Evolutionary conservation across 257 asterid species (phyloP), one percentile per base, ranked within the genome.

Genomic region (Gentiana dahurica): DNA sequence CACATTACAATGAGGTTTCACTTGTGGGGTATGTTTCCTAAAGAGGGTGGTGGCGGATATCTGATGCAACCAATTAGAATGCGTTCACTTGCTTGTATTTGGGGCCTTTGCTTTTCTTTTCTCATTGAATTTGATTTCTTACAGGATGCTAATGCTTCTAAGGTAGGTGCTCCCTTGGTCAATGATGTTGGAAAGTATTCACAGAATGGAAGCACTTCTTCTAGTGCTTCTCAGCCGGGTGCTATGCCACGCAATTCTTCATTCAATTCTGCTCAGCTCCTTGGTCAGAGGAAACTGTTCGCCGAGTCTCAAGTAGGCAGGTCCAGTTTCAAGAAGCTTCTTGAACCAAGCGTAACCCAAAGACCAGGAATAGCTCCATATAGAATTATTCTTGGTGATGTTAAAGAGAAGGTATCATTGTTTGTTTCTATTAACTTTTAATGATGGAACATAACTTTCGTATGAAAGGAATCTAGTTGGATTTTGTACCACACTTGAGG

Each of bases 281-380:
- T 69, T 61, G 77, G 79, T 70, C 98, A 85, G 77, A 85, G 80
- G 84, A 91, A 79, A 73, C 64, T 73, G 12, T 83, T 85, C 74
- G 72, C 91, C 4, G 98, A 91, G 68, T 81, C 90, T 55, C 96
- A 91, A 67, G 75, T 75, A 36, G 98, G 98, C 69, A 79, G 86
- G 77, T 76, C 76, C 78, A 87, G 96, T 75, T 87, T 91, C 68
- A 87, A 76, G 73, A 87, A 73, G 87, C 96, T 85, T 56, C 68
- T 91, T 51, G 96, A 87, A 70, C 95, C 96, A 63, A 87, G 98
- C 77, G 79, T 81, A 52, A 76, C 92, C 44, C 89, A 81, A 54
- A 57, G 67, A 65, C 98, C 96, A 51, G 98, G 96, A 67, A 71
- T 87, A 49, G 96, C 96, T 75, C 93, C 98, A 71, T 87, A 91